phyloP scores from a whole-genome alignment of 2,329 filamentous ascomycete species.

The Arachnopeziza araneosa region DNA sequence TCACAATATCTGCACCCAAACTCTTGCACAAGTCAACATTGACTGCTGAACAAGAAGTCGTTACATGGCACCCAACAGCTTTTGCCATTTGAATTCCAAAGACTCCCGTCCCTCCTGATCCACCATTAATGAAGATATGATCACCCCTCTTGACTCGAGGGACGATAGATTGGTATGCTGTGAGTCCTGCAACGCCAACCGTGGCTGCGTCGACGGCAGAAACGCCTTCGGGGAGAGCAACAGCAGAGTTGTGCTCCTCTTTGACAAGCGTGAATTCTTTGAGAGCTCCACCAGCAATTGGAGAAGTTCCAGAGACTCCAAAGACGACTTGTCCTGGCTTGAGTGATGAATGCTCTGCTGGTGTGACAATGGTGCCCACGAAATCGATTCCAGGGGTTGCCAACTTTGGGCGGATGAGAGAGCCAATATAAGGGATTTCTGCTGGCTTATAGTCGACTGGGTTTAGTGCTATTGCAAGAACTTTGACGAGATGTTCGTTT shows the following conservation, averaged over 20 bases:
- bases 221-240: slow-evolving; percentile 15
- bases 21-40: slow-evolving; percentile 52
- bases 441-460: slow-evolving; percentile 55
- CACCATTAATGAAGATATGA: slow-evolving; percentile 59
- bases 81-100: slow-evolving; percentile 61
- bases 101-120: slow-evolving; percentile 55
- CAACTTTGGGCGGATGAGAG: slow-evolving; percentile 35
- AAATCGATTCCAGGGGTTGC: slow-evolving; percentile 36
- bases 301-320: slow-evolving; percentile 27
- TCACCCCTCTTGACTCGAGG: slow-evolving; percentile 42
- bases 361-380: slow-evolving; percentile 14
- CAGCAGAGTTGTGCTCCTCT: neutral
- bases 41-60: slow-evolving; percentile 49
- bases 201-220: slow-evolving; percentile 9
- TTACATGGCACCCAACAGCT: slow-evolving; percentile 52
- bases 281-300: slow-evolving; percentile 11
- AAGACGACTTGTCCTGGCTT: slow-evolving; percentile 28
- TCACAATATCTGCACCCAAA: slow-evolving; percentile 44
- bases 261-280: slow-evolving; percentile 10
- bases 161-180: slow-evolving; percentile 32
- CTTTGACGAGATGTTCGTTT: slow-evolving; percentile 14
- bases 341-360: slow-evolving; percentile 6
- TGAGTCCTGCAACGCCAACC: slow-evolving; percentile 16
- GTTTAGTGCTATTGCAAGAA: slow-evolving; percentile 16
- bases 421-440: slow-evolving; percentile 40